A percentile compares a stretch with the other conserved stretches of the same genome.
These are phyloP conservation scores for Adansonia digitata DNA, from an alignment of 345 rosid species.

Conservation along the genomic window DNA sequence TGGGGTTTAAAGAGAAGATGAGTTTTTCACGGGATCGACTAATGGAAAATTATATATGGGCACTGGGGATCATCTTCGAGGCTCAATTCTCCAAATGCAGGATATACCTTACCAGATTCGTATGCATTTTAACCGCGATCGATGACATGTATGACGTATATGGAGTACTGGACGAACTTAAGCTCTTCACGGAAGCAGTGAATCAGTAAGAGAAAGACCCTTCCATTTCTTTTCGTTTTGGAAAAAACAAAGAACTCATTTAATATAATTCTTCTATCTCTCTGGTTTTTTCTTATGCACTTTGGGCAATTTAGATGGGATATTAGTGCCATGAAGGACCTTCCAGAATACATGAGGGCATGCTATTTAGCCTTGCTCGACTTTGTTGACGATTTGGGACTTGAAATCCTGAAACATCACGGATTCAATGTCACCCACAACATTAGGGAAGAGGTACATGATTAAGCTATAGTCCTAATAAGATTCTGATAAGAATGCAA, in stretches of 20 bases:
- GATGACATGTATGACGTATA: background rate
- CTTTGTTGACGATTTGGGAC: background rate
- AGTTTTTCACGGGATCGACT: background rate
- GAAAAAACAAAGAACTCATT: background rate
- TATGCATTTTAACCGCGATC: background rate
- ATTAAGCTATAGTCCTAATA: background rate
- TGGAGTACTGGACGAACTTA: background rate
- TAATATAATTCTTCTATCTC: background rate
- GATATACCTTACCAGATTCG: background rate
- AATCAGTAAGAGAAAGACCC: background rate
- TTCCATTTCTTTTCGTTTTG: background rate
- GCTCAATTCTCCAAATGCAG: background rate
- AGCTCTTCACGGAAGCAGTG: background rate
- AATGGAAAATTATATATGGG: constrained; percentile 2
- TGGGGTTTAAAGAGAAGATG: background rate
- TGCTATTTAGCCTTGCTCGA: background rate
- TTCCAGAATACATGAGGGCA: background rate
- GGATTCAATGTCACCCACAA: background rate
- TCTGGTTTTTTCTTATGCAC: background rate
- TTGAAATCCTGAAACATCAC: background rate
- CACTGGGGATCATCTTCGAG: background rate
- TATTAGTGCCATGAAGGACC: background rate
- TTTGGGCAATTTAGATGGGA: background rate
- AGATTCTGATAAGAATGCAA: background rate
- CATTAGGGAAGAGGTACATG: background rate